A percentile compares a stretch with the other conserved stretches of the same genome.
Conservation (phyloP, 176 grass and related monocot genomes). For the barley (Hordeum vulgare) region DNA sequence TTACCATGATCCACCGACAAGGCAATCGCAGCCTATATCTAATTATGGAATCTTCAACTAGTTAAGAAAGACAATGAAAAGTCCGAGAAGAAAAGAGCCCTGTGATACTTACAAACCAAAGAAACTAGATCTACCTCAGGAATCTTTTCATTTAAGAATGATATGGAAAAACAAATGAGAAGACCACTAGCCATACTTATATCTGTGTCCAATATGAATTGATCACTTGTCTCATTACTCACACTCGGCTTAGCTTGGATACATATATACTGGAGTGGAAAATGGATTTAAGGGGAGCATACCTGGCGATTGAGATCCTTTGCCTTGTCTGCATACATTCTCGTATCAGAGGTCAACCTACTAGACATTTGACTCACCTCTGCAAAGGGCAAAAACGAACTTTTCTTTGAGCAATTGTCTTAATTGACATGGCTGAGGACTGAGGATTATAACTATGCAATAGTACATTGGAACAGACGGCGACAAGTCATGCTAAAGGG, state of each 20-base stretch:
- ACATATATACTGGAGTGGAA: not conserved
- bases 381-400: conserved; percentile 40
- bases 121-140: conserved; percentile 9
- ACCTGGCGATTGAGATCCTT: conserved; percentile 88
- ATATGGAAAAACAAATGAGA: not conserved
- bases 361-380: conserved; percentile 90
- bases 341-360: conserved; percentile 78
- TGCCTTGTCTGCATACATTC: conserved; percentile 82
- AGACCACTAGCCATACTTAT: not conserved
- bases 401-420: not conserved
- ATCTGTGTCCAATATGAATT: not conserved
- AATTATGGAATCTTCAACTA: not conserved
- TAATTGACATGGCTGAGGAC: not conserved
- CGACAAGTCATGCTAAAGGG: not conserved
- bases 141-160: not conserved
- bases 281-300: not conserved
- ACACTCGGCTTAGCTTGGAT: not conserved
- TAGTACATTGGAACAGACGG: not conserved
- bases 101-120: not conserved
- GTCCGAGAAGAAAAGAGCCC: not conserved
- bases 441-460: not conserved
- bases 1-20: not conserved
- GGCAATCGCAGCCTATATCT: too few relatives aligned
- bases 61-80: not conserved
- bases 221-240: not conserved